Base-by-base conservation (phyloP, 1,284 basidiomycete genomes). In the Vanrija pseudolonga region DNA sequence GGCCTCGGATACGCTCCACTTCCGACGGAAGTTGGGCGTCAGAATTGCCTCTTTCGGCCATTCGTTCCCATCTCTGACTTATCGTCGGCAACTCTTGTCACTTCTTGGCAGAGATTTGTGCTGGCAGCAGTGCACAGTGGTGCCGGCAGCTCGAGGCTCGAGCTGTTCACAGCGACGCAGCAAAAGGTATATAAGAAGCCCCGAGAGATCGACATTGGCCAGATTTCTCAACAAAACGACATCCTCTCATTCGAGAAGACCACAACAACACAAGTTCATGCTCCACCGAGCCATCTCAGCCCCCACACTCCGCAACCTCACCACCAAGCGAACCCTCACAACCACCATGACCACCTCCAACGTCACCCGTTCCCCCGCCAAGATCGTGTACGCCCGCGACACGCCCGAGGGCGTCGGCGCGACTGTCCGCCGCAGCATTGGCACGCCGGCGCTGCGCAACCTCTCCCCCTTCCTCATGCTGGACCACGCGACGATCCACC, bases 381-480 rank as follows among this genome's bases (percentile, higher is more conserved):
- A 91, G 74, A 83, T 83, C 57, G 87, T 95, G 9, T 78, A 69
- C 50, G 85, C 91, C 0, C 76, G 86, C 17, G 91, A 96, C 73
- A 88, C 86, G 3, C 77, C 85, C 17, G 95, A 98, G 81, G 92
- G 93, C n/a, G 87, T 79, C 4, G 92, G 91, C 11, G 92, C 89
- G 6, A 79, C 81, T 44, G 94, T 98, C n/a, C 83, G 92, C 56
- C 82, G 95, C 44, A 90, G 88, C 24, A 96, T 98, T 63, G 94
- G 94, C 12, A 83, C 85, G 1, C 79, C 79, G 70, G 79, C 75
- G 44, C 80, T 98, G 20, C 81, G 85, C 52, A 96, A 93, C 71
- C 78, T 96, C 45, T 87, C 87, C 0, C 94, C 93, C 0, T 97
- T 97, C 80, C 80, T 98, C 51, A 88, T 96, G 88, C 65, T 73